Evolutionary conservation across 2,329 filamentous ascomycete genomes (phyloP).

Genomic region (Beauveria bassiana): DNA sequence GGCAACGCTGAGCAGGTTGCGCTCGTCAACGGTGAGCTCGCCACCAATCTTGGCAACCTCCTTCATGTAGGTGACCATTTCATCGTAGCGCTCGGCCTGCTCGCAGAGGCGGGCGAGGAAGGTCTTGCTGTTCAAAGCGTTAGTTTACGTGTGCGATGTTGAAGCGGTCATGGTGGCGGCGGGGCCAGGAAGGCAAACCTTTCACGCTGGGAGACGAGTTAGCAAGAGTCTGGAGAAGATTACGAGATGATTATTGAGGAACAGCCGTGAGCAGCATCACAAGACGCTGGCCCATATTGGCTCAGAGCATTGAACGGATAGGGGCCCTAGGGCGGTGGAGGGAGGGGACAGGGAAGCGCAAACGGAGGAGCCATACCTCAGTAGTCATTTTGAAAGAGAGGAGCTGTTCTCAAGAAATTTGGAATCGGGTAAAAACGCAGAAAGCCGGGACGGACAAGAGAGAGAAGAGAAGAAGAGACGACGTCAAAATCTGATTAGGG

Average conservation of each 20-base stretch:
- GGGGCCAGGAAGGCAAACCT: constrained; percentile 43
- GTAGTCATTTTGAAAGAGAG: constrained; percentile 45
- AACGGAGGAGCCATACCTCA: constrained; percentile 44
- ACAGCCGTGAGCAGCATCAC: not conserved
- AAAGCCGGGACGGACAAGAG: not conserved
- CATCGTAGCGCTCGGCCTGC: constrained; percentile 99
- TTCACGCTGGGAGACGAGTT: constrained; percentile 47
- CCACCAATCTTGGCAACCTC: constrained; percentile 86
- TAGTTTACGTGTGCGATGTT: constrained; percentile 17
- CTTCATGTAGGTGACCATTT: constrained; percentile 99
- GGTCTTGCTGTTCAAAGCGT: constrained; percentile 69
- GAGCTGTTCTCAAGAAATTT: constrained; percentile 13
- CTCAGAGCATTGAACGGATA: not conserved
- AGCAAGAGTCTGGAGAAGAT: not conserved
- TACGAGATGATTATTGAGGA: not conserved
- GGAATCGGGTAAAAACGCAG: constrained; percentile 9
- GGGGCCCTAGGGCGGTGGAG: constrained; percentile 2
- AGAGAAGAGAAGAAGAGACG: constrained; percentile 12
- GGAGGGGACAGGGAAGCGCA: constrained; percentile 11
- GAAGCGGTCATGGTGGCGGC: constrained; percentile 15
- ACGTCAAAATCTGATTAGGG: constrained; percentile 16
- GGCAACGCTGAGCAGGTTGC: constrained; percentile 95
- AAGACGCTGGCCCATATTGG: not conserved
- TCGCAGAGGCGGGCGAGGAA: constrained; percentile 99
- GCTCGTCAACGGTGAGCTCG: constrained; percentile 90